A percentile compares a stretch with the other conserved stretches of the same genome.
phyloP scores from a whole-genome alignment of 495 filamentous ascomycete species.

The Penicillium salamii region DNA sequence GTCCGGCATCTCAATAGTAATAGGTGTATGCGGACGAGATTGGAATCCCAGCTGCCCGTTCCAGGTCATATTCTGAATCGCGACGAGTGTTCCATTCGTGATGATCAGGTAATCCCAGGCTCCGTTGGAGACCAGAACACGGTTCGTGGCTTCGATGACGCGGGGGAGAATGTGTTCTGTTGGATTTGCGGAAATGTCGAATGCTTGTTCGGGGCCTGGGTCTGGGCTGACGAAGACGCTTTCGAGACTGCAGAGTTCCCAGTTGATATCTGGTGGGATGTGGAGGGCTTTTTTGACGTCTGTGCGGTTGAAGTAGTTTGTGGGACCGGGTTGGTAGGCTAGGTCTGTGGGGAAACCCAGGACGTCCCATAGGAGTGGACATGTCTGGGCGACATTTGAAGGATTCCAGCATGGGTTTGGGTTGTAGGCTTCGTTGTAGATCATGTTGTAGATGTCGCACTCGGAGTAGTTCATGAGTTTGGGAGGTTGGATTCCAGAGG shows the following conservation, averaged over 20 bases:
- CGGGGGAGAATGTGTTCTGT: not conserved
- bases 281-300: constrained; percentile 2
- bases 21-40: not conserved
- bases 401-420: constrained; percentile 4
- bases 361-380: constrained; percentile 1
- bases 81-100: constrained; percentile 54
- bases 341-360: constrained; percentile 1
- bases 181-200: not conserved
- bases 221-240: not conserved
- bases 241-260: not conserved
- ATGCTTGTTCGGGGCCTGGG: not conserved
- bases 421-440: not conserved
- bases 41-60: constrained; percentile 41
- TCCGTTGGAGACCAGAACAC: constrained; percentile 1
- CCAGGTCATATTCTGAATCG: constrained; percentile 71
- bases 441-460: constrained; percentile 7
- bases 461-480: not conserved
- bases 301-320: constrained; percentile 1
- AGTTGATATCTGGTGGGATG: not conserved
- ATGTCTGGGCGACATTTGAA: not conserved
- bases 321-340: not conserved
- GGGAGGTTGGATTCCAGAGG: not conserved
- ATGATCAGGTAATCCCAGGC: constrained; percentile 4
- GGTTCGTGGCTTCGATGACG: not conserved
- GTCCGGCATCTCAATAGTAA: not conserved